Evolutionary conservation across 1,284 basidiomycete genomes (phyloP).

Genomic region (Athelia sp.): DNA sequence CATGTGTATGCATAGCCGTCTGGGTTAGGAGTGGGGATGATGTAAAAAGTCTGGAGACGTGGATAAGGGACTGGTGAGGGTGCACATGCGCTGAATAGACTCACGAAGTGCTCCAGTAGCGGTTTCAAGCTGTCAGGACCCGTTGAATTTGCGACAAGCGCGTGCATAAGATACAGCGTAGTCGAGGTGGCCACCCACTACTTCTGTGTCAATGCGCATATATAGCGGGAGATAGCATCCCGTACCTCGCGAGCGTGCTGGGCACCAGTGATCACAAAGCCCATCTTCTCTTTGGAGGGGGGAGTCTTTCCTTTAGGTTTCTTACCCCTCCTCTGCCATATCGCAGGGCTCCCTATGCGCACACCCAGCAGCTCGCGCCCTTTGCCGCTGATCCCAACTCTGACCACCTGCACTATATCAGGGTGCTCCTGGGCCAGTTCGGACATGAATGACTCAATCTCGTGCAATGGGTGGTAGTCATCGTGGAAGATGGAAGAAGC

Average conservation of each 20-base stretch:
- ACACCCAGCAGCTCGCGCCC: slow-evolving; percentile 52
- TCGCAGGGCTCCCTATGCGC: slow-evolving; percentile 30
- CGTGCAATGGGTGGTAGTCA: slow-evolving; percentile 47
- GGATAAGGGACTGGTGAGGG: slow-evolving; percentile 1
- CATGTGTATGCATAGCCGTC: slow-evolving; percentile 78
- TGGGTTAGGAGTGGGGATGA: slow-evolving; percentile 78
- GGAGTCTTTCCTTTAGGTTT: slow-evolving; percentile 18
- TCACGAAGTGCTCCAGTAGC: slow-evolving; percentile 55
- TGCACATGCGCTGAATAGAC: slow-evolving; percentile 6
- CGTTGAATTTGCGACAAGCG: slow-evolving; percentile 48
- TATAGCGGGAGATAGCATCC: slow-evolving; percentile 5
- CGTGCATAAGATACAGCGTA: slow-evolving; percentile 70
- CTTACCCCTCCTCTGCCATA: slow-evolving; percentile 4
- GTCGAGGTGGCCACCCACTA: slow-evolving; percentile 82
- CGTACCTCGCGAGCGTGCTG: slow-evolving; percentile 78
- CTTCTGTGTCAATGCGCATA: neutral
- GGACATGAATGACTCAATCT: slow-evolving; percentile 47
- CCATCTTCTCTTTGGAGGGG: slow-evolving; percentile 30
- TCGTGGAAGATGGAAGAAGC: slow-evolving; percentile 33
- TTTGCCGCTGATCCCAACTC: slow-evolving; percentile 48
- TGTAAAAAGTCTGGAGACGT: slow-evolving; percentile 55
- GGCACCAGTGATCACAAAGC: slow-evolving; percentile 70
- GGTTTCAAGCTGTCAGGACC: slow-evolving; percentile 40
- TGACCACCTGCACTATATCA: slow-evolving; percentile 31
- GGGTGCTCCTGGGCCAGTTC: slow-evolving; percentile 40